Evolutionary conservation across 2,329 filamentous ascomycete genomes (phyloP).

Genomic region (Plectosphaerella plurivora): DNA sequence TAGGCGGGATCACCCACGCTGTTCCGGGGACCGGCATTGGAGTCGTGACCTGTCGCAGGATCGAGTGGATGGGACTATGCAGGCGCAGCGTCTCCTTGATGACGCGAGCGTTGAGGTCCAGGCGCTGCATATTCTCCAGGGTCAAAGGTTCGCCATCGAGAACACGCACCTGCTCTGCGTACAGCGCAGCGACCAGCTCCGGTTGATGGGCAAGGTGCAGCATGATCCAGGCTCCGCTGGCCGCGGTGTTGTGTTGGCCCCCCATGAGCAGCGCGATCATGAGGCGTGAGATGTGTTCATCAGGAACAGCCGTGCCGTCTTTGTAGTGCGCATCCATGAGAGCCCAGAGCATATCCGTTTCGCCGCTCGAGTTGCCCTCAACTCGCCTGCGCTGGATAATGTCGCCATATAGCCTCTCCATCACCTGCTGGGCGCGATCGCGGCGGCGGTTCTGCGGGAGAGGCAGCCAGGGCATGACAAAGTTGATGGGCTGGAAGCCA

Average conservation of each 20-base stretch:
- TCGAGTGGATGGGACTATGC: constrained; percentile 68
- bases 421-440: constrained; percentile 66
- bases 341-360: constrained; percentile 71
- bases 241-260: constrained; percentile 76
- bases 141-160: neutral
- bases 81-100: constrained; percentile 70
- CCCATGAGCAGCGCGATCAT: constrained; percentile 87
- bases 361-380: neutral
- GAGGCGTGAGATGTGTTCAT: constrained; percentile 76
- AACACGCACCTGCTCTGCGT: constrained; percentile 54
- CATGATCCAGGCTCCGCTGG: constrained; percentile 74
- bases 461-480: constrained; percentile 74
- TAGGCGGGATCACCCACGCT: constrained; percentile 53
- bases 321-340: constrained; percentile 76
- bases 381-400: constrained; percentile 61
- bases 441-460: constrained; percentile 71
- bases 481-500: constrained; percentile 78
- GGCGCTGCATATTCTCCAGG: neutral
- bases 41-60: constrained; percentile 68
- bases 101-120: constrained; percentile 25
- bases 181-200: constrained; percentile 65
- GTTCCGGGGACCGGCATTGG: constrained; percentile 56
- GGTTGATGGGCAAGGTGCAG: constrained; percentile 68
- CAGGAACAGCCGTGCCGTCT: constrained; percentile 62
- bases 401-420: constrained; percentile 65